Conservation (phyloP, 768 basidiomycete species). For the Tylopilus cervinicoccineus region DNA sequence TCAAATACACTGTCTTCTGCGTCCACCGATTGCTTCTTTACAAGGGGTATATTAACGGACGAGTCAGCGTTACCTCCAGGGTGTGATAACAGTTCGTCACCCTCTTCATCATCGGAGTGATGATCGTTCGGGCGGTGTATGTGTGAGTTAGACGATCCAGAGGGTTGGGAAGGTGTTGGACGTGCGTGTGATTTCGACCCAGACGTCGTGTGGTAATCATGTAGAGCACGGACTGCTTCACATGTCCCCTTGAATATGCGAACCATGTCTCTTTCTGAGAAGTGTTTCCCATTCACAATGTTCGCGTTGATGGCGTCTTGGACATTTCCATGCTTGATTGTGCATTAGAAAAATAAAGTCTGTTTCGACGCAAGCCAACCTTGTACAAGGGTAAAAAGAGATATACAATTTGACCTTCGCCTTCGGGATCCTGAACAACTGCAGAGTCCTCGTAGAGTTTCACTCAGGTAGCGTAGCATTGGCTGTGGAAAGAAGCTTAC, state of each 20-base stretch:
- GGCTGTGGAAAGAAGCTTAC: constrained; percentile 35
- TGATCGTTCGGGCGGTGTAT: constrained; percentile 19
- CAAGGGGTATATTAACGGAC: constrained; percentile 52
- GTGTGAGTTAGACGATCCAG: constrained; percentile 22
- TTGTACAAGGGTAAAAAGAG: constrained; percentile 94
- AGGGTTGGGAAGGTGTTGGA: constrained; percentile 11
- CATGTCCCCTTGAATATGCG: constrained; percentile 92
- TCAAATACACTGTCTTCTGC: constrained; percentile 67
- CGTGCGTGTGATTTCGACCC: constrained; percentile 22
- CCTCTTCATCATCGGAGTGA: constrained; percentile 52
- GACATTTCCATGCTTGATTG: constrained; percentile 78
- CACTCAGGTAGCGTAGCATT: not conserved
- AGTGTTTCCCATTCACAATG: constrained; percentile 74
- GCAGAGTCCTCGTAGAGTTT: constrained; percentile 69
- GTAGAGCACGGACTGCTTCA: constrained; percentile 92
- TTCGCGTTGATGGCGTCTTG: constrained; percentile 93
- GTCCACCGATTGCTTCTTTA: constrained; percentile 48
- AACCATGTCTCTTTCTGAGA: constrained; percentile 86
- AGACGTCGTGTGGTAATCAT: constrained; percentile 65
- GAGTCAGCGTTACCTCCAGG: constrained; percentile 61
- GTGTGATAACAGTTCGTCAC: constrained; percentile 69
- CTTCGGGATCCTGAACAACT: constrained; percentile 89
- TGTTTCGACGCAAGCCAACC: constrained; percentile 36
- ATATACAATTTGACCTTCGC: constrained; percentile 93
- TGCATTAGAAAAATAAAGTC: not conserved